These are phyloP conservation scores for Didymosphaeria variabile DNA, from an alignment of 2,329 filamentous ascomycete species.

Conservation along the genomic window DNA sequence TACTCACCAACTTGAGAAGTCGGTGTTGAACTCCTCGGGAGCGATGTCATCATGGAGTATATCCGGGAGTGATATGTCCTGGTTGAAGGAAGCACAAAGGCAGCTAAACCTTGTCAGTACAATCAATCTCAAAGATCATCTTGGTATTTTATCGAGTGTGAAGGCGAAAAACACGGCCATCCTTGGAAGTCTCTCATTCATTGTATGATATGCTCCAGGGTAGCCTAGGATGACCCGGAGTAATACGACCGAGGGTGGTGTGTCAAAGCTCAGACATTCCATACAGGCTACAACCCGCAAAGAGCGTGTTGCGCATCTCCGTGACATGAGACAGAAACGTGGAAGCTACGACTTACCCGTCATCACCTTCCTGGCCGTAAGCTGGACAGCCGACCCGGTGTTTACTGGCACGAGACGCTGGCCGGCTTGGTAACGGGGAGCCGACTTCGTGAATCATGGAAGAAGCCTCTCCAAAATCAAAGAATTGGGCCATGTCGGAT, in stretches of 20 bases:
- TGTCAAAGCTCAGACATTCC: neutral
- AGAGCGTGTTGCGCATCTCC: neutral
- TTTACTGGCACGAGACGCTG: slow-evolving; percentile 15
- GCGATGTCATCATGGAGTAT: slow-evolving; percentile 15
- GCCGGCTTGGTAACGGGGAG: slow-evolving; percentile 22
- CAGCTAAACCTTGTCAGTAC: slow-evolving; percentile 29
- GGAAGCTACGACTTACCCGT: slow-evolving; percentile 28
- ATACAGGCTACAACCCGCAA: neutral
- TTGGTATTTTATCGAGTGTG: neutral
- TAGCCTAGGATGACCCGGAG: neutral
- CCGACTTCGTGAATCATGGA: slow-evolving; percentile 32
- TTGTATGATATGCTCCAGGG: neutral
- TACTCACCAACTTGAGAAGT: slow-evolving; percentile 53
- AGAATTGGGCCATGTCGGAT: slow-evolving; percentile 48
- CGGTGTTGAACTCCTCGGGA: slow-evolving; percentile 45
- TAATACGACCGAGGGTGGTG: neutral
- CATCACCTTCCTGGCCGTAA: slow-evolving; percentile 28
- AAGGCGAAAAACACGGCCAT: neutral
- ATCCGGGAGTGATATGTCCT: slow-evolving; percentile 21
- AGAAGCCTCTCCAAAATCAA: slow-evolving; percentile 52
- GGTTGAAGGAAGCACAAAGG: slow-evolving; percentile 30
- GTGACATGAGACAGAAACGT: neutral
- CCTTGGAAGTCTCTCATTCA: neutral
- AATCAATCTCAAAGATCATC: neutral
- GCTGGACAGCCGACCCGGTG: slow-evolving; percentile 28